Evolutionary conservation across 139 green algal genomes (phyloP).

Genomic region (Micractinium conductrix): DNA sequence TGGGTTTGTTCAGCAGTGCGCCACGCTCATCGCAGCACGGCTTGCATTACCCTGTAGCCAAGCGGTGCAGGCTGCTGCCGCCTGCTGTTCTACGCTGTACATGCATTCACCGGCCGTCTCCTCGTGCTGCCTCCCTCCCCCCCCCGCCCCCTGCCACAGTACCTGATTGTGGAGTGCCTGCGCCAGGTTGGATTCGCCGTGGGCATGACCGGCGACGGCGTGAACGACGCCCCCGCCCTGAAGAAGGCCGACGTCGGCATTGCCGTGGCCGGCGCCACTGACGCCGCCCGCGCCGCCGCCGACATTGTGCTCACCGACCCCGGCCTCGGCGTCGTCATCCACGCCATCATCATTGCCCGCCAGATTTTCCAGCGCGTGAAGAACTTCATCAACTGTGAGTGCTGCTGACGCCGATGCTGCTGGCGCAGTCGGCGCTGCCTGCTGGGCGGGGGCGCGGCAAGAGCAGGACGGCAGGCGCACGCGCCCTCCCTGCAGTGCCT

Average conservation of each 20-base stretch:
- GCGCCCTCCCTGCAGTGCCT: no score
- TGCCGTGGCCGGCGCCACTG: conserved; percentile 78
- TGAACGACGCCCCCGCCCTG: conserved; percentile 91
- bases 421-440: not conserved
- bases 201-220: conserved; percentile 92
- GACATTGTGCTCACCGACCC: conserved; percentile 91
- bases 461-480: no score
- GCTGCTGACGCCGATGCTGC: no score
- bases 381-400: conserved; percentile 79
- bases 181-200: conserved; percentile 71
- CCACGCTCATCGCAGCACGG: no score
- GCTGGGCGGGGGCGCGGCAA: no score
- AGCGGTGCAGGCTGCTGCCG: no score
- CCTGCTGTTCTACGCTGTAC: no score
- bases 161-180: conserved; percentile 82
- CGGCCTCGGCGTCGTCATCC: conserved; percentile 81
- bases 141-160: conserved; percentile 31
- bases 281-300: conserved; percentile 85
- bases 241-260: conserved; percentile 90
- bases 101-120: no score
- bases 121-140: not conserved
- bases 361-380: conserved; percentile 88
- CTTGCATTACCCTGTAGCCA: no score
- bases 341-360: conserved; percentile 76
- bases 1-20: not conserved